phyloP scores from a whole-genome alignment of 2,329 filamentous ascomycete genomes.

The Polytolypa hystricis region DNA sequence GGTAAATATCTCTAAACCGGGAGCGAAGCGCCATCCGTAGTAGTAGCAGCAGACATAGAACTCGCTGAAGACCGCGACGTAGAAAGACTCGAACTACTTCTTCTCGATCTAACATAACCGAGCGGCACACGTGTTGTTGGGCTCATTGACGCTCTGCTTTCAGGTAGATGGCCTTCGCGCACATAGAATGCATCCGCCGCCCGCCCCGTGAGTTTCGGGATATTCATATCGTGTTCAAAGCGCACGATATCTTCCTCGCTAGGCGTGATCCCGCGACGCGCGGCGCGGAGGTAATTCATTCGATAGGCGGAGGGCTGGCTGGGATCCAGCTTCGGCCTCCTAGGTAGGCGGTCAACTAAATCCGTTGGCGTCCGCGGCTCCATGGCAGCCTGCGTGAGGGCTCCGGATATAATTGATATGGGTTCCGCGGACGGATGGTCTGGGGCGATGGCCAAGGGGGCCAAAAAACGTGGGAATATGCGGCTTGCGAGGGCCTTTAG shows the following conservation, averaged over 20 bases:
- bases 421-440: neutral
- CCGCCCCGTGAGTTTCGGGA: conserved; percentile 1
- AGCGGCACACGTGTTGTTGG: no score
- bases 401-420: neutral
- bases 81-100: no score
- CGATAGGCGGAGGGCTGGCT: neutral
- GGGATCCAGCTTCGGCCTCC: neutral
- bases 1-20: no score
- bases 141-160: neutral
- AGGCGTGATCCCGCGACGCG: neutral
- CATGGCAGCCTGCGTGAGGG: no score
- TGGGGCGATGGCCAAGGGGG: no score
- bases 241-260: conserved; percentile 7
- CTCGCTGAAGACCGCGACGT: no score
- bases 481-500: conserved; percentile 8
- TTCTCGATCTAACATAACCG: no score
- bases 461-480: conserved; percentile 7
- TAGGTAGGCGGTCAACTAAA: neutral
- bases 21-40: no score
- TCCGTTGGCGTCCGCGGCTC: no score
- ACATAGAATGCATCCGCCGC: neutral
- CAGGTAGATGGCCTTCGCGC: neutral
- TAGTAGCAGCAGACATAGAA: no score
- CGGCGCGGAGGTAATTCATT: neutral
- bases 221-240: conserved; percentile 8